These are phyloP conservation scores for Dictyophora rubrovolvata DNA, from an alignment of 768 basidiomycete species.

Conservation along the genomic window DNA sequence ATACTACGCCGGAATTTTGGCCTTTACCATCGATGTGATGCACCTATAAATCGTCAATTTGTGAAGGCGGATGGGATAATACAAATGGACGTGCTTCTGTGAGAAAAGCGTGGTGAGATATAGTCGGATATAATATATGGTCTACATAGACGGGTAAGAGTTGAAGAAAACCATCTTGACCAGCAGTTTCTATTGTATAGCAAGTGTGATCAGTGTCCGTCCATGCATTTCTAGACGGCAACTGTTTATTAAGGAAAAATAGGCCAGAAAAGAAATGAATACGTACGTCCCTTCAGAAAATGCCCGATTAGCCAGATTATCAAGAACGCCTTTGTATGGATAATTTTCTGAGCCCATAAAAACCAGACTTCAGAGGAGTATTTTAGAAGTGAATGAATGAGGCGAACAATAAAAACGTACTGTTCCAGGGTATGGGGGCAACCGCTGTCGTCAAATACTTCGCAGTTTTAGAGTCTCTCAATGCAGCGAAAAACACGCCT, in stretches of 20 bases:
- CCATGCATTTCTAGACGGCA: slow-evolving; percentile 63
- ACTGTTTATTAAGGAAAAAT: neutral
- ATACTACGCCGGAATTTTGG: slow-evolving; percentile 91
- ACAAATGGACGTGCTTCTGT: slow-evolving; percentile 32
- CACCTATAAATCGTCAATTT: slow-evolving; percentile 41
- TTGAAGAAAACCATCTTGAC: slow-evolving; percentile 83
- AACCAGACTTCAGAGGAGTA: slow-evolving; percentile 44
- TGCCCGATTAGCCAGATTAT: slow-evolving; percentile 88
- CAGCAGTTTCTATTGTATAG: slow-evolving; percentile 93
- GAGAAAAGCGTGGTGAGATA: slow-evolving; percentile 75
- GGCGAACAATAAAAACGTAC: slow-evolving; percentile 36
- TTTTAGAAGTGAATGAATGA: neutral
- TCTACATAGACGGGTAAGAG: slow-evolving; percentile 85
- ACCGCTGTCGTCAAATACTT: slow-evolving; percentile 90
- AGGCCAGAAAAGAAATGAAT: neutral
- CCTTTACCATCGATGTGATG: slow-evolving; percentile 89
- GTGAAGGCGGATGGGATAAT: slow-evolving; percentile 6
- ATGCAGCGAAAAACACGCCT: slow-evolving; percentile 15
- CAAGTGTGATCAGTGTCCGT: slow-evolving; percentile 93
- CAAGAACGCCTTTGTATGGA: slow-evolving; percentile 92
- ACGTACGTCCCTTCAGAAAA: slow-evolving; percentile 69
- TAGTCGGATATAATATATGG: slow-evolving; percentile 93
- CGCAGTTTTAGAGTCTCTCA: neutral
- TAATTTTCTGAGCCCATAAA: slow-evolving; percentile 96
- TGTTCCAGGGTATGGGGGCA: slow-evolving; percentile 96